These are phyloP conservation scores for Nigrospora osmanthi DNA, from an alignment of 2,329 filamentous ascomycete genomes.

Conservation along the genomic window DNA sequence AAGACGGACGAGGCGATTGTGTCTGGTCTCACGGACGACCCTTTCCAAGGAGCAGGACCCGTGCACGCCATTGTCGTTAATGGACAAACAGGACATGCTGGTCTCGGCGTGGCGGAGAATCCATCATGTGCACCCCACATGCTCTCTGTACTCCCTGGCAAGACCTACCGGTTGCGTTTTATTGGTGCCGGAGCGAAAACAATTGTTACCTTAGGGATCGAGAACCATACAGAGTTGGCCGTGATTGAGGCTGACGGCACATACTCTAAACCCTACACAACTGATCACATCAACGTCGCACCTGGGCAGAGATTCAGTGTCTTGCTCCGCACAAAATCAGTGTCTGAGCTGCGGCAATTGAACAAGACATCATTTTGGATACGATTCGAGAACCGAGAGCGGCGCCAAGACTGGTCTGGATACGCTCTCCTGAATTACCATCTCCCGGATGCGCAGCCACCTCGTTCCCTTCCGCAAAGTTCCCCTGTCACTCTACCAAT, in stretches of 20 bases:
- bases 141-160: conserved; percentile 51
- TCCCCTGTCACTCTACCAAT: conserved; percentile 24
- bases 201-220: conserved; percentile 44
- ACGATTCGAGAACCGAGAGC: conserved; percentile 40
- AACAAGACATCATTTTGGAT: conserved; percentile 29
- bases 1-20: conserved; percentile 44
- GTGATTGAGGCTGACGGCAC: conserved; percentile 54
- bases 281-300: conserved; percentile 44
- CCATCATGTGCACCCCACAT: conserved; percentile 33
- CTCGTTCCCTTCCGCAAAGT: conserved; percentile 15
- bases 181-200: conserved; percentile 51
- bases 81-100: conserved; percentile 37
- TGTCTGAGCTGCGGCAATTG: conserved; percentile 28
- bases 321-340: conserved; percentile 43
- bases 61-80: conserved; percentile 49
- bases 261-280: conserved; percentile 39
- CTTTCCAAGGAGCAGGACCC: conserved; percentile 53
- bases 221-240: conserved; percentile 44
- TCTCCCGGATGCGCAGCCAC: conserved; percentile 6
- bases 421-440: conserved; percentile 42
- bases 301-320: conserved; percentile 54
- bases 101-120: conserved; percentile 23
- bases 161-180: conserved; percentile 54
- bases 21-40: conserved; percentile 34
- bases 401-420: conserved; percentile 33